Conservation (phyloP, 192 early-diverging fungal genomes). For the Coemansia sp. region DNA sequence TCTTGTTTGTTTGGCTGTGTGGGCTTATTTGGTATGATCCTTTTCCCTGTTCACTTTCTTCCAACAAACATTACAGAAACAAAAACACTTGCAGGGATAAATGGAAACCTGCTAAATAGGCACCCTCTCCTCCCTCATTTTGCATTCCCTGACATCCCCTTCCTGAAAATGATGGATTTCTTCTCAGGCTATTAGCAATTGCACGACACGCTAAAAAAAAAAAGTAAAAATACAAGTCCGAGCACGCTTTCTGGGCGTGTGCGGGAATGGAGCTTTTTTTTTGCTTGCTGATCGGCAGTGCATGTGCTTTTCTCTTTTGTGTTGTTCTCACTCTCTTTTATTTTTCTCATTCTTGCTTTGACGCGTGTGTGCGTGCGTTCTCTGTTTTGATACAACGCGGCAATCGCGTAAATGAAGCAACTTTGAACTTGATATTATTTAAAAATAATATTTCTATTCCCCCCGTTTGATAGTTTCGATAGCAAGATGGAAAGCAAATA, state of each 20-base stretch:
- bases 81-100: no score
- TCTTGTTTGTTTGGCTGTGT: conserved; percentile 5
- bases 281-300: background rate
- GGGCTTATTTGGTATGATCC: background rate
- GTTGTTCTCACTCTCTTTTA: no score
- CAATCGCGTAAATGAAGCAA: conserved; percentile 15
- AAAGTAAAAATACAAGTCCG: no score
- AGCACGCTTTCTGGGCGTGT: no score
- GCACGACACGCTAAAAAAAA: no score
- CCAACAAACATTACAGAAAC: no score
- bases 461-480: background rate
- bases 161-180: no score
- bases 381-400: background rate
- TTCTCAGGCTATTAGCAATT: no score
- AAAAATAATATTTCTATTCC: background rate
- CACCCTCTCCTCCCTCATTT: background rate
- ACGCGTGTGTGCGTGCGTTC: no score
- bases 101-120: no score
- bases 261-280: background rate
- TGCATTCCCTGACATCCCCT: background rate
- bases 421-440: background rate
- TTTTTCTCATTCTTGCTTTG: no score
- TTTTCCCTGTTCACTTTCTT: no score
- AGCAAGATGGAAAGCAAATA: conserved; percentile 49
- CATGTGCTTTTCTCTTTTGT: conserved; percentile 1